A percentile compares a stretch with the other conserved stretches of the same genome.
Conservation (phyloP, 306 rosid genomes). For the Vigna unguiculata region DNA sequence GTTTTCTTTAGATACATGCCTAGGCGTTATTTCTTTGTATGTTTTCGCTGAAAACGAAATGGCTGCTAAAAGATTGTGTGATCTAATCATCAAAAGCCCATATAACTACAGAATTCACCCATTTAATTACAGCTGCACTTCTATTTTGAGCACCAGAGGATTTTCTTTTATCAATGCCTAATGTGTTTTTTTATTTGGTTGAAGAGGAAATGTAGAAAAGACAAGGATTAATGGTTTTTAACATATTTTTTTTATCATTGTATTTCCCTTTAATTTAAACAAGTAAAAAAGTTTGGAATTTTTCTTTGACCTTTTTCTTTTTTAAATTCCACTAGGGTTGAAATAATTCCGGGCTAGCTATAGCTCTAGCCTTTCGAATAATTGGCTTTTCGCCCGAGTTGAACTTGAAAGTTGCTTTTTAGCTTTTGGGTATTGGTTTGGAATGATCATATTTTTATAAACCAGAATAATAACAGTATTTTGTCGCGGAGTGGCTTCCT, state of each 20-base stretch:
- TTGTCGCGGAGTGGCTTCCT: constrained; percentile 39
- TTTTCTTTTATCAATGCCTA: not conserved
- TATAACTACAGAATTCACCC: not conserved
- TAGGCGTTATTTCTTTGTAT: not conserved
- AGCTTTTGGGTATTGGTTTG: constrained; percentile 7
- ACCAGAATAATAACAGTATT: not conserved
- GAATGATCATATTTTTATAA: not conserved
- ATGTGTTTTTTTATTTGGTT: not conserved
- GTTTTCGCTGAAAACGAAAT: not conserved
- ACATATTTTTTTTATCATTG: not conserved
- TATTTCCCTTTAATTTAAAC: not conserved
- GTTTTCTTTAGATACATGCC: not conserved
- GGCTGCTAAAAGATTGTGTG: not conserved
- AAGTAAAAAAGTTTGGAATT: not conserved
- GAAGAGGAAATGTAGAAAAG: not conserved
- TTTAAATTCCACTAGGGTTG: not conserved
- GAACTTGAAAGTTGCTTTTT: constrained; percentile 24
- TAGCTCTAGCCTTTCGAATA: constrained; percentile 16
- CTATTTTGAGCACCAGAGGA: not conserved
- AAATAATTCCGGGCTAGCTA: not conserved
- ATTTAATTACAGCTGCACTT: not conserved
- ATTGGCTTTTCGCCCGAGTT: not conserved
- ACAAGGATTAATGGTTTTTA: not conserved
- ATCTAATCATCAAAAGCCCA: not conserved
- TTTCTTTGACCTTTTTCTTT: not conserved